These are phyloP conservation scores for Santalum album DNA, from an alignment of 164 flowering plant genomes.

Conservation along the genomic window DNA sequence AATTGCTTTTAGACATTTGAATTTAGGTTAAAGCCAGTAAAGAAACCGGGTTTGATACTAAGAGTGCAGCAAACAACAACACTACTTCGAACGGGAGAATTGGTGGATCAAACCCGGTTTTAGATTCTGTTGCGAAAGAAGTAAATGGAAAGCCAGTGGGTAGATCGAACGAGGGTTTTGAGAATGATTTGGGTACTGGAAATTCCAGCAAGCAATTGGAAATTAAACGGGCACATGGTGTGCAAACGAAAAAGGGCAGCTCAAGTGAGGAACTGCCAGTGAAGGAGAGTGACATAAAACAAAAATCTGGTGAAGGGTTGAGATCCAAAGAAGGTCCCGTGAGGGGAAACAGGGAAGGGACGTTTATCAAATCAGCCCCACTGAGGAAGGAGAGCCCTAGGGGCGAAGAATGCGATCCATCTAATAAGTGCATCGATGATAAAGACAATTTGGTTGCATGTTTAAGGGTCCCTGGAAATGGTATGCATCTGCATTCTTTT, in stretches of 20 bases:
- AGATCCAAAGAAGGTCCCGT: constrained; percentile 16
- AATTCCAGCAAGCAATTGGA: constrained; percentile 7
- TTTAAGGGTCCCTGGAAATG: constrained; percentile 68
- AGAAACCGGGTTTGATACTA: constrained; percentile 8
- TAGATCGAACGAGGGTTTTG: constrained; percentile 4
- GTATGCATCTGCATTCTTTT: constrained; percentile 17
- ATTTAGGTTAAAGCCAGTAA: constrained; percentile 13
- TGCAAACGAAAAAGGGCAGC: constrained; percentile 9
- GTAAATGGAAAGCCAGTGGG: constrained; percentile 5
- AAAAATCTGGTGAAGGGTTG: constrained; percentile 9
- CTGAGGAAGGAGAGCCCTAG: constrained; percentile 24
- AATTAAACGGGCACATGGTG: constrained; percentile 8
- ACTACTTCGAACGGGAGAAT: constrained; percentile 6
- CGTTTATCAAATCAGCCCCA: constrained; percentile 2
- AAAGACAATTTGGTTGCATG: constrained; percentile 50
- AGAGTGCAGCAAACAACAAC: constrained; percentile 4
- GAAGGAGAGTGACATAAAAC: constrained; percentile 12
- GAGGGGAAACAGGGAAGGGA: constrained; percentile 9
- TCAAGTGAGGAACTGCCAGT: constrained; percentile 3
- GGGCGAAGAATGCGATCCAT: constrained; percentile 54
- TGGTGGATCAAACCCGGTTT: constrained; percentile 2
- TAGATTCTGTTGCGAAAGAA: constrained; percentile 9
- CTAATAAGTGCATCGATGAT: constrained; percentile 42
- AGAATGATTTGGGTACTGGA: constrained; percentile 3
- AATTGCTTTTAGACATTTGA: constrained; percentile 1